These are phyloP conservation scores for Plasmodium vinckei DNA, from an alignment of 169 alveolate species.

Conservation along the genomic window DNA sequence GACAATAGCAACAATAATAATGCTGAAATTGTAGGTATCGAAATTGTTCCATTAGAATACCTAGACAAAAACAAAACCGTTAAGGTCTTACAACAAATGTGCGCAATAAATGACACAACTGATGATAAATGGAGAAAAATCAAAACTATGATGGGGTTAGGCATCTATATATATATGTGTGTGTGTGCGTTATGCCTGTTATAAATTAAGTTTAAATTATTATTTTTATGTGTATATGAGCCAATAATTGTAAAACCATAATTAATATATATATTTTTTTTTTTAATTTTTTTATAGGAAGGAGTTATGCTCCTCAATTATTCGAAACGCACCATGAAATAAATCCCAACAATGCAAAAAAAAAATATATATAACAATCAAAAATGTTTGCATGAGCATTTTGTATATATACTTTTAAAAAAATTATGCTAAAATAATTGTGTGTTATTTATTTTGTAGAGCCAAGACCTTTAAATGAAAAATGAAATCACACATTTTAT, in stretches of 20 bases:
- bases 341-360: too few species aligned
- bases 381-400: not conserved
- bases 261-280: not conserved
- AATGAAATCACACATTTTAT: not conserved
- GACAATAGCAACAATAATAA: conserved; percentile 58
- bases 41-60: conserved; percentile 72
- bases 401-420: not conserved
- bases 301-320: conserved; percentile 68
- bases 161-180: not conserved
- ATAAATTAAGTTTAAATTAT: too few species aligned
- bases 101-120: conserved; percentile 76
- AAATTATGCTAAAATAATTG: not conserved
- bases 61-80: conserved; percentile 72
- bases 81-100: conserved; percentile 69
- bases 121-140: conserved; percentile 76
- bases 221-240: not conserved
- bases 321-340: conserved; percentile 47
- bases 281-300: conserved; percentile 56
- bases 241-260: not conserved
- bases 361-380: too few species aligned
- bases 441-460: not conserved
- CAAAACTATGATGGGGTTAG: conserved; percentile 68
- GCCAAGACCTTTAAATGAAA: not conserved
- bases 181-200: too few species aligned
- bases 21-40: conserved; percentile 75